A percentile compares a stretch with the other conserved stretches of the same genome.
phyloP scores from a whole-genome alignment of 495 filamentous ascomycete genomes.

The Pyrenula aspistea region DNA sequence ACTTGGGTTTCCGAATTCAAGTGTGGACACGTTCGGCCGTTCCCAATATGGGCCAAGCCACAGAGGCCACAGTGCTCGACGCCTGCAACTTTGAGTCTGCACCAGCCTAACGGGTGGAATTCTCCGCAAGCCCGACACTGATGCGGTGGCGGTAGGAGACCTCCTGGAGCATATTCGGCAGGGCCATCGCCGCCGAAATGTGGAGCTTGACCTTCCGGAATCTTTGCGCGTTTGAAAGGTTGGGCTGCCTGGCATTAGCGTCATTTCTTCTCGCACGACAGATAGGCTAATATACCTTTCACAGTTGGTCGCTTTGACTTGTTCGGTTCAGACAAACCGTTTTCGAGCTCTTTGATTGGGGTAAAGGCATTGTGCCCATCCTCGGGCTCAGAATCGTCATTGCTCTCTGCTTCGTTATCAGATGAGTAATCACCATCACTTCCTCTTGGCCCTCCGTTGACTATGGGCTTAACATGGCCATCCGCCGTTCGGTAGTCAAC shows the following conservation, averaged over 20 bases:
- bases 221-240: constrained; percentile 26
- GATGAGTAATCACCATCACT: constrained; percentile 24
- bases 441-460: constrained; percentile 5
- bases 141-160: constrained; percentile 5
- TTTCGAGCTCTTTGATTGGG: background rate
- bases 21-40: constrained; percentile 45
- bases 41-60: constrained; percentile 52
- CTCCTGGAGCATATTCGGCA: constrained; percentile 1
- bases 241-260: constrained; percentile 9
- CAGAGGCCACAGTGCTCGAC: constrained; percentile 55
- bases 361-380: background rate
- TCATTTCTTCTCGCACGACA: background rate
- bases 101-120: constrained; percentile 41
- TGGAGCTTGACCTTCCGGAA: constrained; percentile 8
- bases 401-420: constrained; percentile 14
- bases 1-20: constrained; percentile 45
- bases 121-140: constrained; percentile 43
- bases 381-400: constrained; percentile 13
- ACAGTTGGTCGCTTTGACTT: constrained; percentile 1
- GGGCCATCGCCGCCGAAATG: constrained; percentile 27
- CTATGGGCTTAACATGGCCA: background rate
- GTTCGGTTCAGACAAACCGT: background rate
- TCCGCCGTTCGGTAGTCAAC: constrained; percentile 5
- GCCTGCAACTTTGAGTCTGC: constrained; percentile 47
- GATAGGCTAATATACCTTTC: constrained; percentile 11